Evolutionary conservation across 2,329 filamentous ascomycete genomes (phyloP), one percentile per base, ranked within the genome.

Genomic region (Hymenoscyphus infarciens): DNA sequence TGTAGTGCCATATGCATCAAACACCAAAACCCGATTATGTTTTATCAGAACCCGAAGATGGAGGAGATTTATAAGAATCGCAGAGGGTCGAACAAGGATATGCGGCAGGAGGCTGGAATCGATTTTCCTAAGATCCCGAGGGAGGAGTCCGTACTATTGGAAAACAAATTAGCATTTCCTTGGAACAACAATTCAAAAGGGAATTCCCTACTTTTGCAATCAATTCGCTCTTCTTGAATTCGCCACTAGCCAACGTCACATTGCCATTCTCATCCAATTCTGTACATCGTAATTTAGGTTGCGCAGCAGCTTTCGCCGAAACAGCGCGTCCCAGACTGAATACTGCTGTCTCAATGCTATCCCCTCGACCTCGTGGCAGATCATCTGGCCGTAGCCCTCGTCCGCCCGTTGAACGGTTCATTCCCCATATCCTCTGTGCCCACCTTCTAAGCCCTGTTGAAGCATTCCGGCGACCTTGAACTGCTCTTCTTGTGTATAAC

Each of bases 151-250:
- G 74, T 97, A 97, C 90, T 94, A 68, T 68, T 5, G 45, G 52
- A 57, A 61, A 38, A 56, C 39, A 59, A 55, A 67, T 73, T 58
- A 74, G 67, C 60, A 66, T 31, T 27, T 56, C 39, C 19, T 27
- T 33, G 15, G 16, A 52, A 62, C 57, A 29, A 45, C 55, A 49
- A 8, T 13, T 31, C 22, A 73, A 53, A 70, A 66, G 59, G 55
- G 25, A 38, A 22, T 22, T 5, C 58, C 76, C 59, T 77, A 93
- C 91, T 83, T 95, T 97, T 60, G 93, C 92, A 75, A 97, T 98
- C 56, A 99, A 81, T 78, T 99, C 95, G 72, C 87, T 95, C 82
- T 99, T 99, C 79, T 95, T 96, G 77, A 97, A 98, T 76, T 98
- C 95, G 63, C 92, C 92, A 74, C 96, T 96, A 22, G 96, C 90